Evolutionary conservation across 2,329 filamentous ascomycete species (phyloP), one percentile per base, ranked within the genome.

Genomic region (Exophiala spinifera): DNA sequence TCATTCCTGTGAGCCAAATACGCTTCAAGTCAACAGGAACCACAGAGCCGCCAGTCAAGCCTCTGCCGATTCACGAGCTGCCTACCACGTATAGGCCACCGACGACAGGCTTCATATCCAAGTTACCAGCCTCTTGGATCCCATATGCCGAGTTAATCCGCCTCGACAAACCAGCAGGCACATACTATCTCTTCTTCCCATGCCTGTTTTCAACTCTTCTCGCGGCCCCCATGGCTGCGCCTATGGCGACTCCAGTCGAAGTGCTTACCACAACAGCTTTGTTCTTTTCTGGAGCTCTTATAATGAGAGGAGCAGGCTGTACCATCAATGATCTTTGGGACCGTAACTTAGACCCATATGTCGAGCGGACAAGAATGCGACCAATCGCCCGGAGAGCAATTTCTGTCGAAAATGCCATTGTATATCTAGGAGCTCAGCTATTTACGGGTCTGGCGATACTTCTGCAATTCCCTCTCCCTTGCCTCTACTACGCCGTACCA

Each of bases 311-410:
- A 21, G 74, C 74, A 17, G 71, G 76, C 3, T 83, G 80, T 63
- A 73, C 78, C 0, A 81, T 80, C 69, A 83, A 83, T 63, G 80
- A 83, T 61, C 72, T 76, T 31, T 74, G 78, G 66, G 80, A 83
- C 60, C 73, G 75, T 45, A 76, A 79, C 42, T 69, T 80, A 48
- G 80, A 83, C 61, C 75, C 77, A 3, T 69, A 76, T 56, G 78
- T 80, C 8, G 72, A 71, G 59, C 74, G 79, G 36, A 79, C 76
- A 37, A 74, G 74, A 31, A 72, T 77, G 57, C 72, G 79, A 15
- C 79, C 79, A 1, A 76, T 80, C 59, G 76, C 78, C 11, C 67
- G 79, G 50, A 73, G 75, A n/a, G 79, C 78, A 23, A 68, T 81
- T 15, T 73, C 76, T 0, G 72, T 74, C 8, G 56, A 64, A 31